phyloP scores from a whole-genome alignment of 805 yeast species.

The Lipomyces japonicus region DNA sequence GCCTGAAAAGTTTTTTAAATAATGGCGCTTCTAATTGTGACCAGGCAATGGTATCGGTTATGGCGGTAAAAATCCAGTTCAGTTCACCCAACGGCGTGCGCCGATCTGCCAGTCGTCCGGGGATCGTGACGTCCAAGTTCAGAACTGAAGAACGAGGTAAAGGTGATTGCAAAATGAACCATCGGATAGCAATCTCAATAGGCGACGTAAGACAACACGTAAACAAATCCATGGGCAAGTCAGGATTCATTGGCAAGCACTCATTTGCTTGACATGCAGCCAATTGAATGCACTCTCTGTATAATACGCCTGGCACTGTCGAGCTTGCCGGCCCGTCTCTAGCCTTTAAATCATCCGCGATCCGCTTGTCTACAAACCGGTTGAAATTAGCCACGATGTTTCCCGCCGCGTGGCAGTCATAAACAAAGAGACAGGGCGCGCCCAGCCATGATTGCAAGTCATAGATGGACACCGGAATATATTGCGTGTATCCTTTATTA shows the following conservation, averaged over 20 bases:
- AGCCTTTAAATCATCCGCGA: conserved; percentile 59
- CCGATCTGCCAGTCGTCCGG: conserved; percentile 88
- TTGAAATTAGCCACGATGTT: conserved; percentile 86
- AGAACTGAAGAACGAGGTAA: conserved; percentile 39
- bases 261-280: conserved; percentile 91
- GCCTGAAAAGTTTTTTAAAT: conserved; percentile 86
- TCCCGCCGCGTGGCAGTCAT: conserved; percentile 93
- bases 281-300: conserved; percentile 82
- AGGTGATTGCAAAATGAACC: conserved; percentile 74
- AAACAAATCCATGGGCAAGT: conserved; percentile 90
- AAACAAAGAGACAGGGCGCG: conserved; percentile 93
- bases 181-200: conserved; percentile 84
- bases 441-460: conserved; percentile 97
- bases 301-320: conserved; percentile 56
- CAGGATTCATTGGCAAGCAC: conserved; percentile 85
- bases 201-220: conserved; percentile 95
- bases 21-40: conserved; percentile 80
- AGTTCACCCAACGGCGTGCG: conserved; percentile 94
- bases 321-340: conserved; percentile 43
- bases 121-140: conserved; percentile 55
- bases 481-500: conserved; percentile 94
- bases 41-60: conserved; percentile 98
- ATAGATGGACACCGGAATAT: conserved; percentile 91
- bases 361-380: conserved; percentile 82
- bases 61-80: conserved; percentile 96